Evolutionary conservation across 169 alveolate genomes (phyloP).

Genomic region (Babesia gibsoni): DNA sequence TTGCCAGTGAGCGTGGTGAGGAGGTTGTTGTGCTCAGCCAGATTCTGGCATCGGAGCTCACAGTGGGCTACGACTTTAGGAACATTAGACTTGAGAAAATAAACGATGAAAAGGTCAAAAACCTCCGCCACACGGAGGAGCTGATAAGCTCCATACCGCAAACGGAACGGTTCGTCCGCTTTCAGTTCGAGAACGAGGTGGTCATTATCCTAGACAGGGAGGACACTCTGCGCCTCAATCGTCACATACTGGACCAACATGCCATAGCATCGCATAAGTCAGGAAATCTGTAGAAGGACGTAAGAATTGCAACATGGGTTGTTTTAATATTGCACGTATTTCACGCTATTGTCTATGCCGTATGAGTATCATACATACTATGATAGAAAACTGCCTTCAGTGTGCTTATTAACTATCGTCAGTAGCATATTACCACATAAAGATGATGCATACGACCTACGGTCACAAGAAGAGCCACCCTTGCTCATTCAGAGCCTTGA

Average conservation of each 20-base stretch:
- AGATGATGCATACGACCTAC: too few species aligned
- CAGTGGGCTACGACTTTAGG: conserved; percentile 70
- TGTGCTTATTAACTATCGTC: too few species aligned
- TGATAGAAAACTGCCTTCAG: too few species aligned
- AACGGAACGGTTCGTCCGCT: conserved; percentile 14
- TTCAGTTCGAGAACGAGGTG: conserved; percentile 42
- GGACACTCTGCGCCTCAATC: conserved; percentile 9
- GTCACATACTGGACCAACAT: conserved; percentile 52
- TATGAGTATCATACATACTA: too few species aligned
- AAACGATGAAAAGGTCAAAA: conserved; percentile 48
- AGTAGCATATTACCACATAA: too few species aligned
- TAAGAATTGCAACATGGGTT: too few species aligned
- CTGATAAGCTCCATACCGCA: conserved; percentile 4
- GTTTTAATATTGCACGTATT: too few species aligned
- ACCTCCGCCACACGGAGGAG: conserved; percentile 61
- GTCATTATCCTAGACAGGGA: conserved; percentile 33
- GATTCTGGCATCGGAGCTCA: conserved; percentile 72
- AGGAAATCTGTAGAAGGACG: conserved; percentile 1
- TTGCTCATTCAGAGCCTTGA: too few species aligned
- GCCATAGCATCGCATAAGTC: conserved; percentile 60
- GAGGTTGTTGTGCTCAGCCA: conserved; percentile 74
- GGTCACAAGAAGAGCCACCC: too few species aligned
- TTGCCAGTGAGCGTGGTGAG: conserved; percentile 45
- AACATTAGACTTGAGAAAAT: conserved; percentile 56
- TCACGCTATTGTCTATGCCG: too few species aligned